Conservation (phyloP, 371 early-diverging fungal species). For the Rhizopus arrhizus region DNA sequence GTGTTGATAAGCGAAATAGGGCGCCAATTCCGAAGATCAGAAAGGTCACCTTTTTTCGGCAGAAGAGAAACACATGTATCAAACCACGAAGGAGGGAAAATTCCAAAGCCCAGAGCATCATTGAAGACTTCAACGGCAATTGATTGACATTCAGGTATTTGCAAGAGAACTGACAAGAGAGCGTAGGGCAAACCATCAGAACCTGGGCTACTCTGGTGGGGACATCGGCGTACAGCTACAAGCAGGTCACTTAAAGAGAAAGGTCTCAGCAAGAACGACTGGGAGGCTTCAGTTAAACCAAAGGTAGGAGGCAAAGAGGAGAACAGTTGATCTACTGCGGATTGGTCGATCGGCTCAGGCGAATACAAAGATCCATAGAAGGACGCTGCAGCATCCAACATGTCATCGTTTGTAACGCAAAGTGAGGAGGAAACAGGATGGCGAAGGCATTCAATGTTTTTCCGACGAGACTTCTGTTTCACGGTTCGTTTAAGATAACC, state of each 20-base stretch:
- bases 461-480: not conserved
- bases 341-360: constrained; percentile 6
- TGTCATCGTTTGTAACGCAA: constrained; percentile 1
- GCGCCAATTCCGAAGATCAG: constrained; percentile 25
- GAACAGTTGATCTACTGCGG: not conserved
- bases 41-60: constrained; percentile 27
- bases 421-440: not conserved
- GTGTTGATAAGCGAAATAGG: constrained; percentile 28
- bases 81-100: constrained; percentile 29
- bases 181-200: constrained; percentile 35
- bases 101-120: constrained; percentile 19
- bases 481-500: constrained; percentile 12
- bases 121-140: constrained; percentile 15
- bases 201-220: constrained; percentile 17
- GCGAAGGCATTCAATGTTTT: not conserved
- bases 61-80: constrained; percentile 27
- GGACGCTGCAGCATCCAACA: constrained; percentile 11
- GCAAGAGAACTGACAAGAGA: not conserved
- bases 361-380: constrained; percentile 15
- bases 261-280: not conserved
- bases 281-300: not conserved
- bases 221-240: not conserved
- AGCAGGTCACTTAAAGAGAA: constrained; percentile 3
- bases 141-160: not conserved
- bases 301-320: not conserved